Evolutionary conservation across 1,284 basidiomycete genomes (phyloP).

Genomic region (Rhodotorula glutinis): DNA sequence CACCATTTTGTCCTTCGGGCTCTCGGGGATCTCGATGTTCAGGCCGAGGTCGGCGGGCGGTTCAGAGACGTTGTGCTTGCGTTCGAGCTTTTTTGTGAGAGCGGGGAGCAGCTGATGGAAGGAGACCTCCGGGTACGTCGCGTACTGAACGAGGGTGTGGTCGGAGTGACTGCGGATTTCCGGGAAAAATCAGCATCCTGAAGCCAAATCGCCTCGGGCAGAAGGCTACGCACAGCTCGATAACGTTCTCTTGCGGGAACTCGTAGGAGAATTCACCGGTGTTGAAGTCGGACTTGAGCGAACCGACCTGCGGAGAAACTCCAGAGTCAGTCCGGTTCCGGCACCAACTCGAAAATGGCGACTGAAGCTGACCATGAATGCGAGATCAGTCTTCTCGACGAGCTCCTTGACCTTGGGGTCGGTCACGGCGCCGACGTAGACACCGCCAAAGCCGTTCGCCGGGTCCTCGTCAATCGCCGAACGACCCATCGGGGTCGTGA

Average conservation of each 20-base stretch:
- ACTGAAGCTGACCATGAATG: slow-evolving; percentile 57
- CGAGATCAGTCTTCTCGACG: slow-evolving; percentile 77
- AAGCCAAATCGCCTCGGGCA: too few relatives aligned
- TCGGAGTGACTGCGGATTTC: slow-evolving; percentile 65
- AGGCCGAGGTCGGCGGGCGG: slow-evolving; percentile 53
- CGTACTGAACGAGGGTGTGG: slow-evolving; percentile 53
- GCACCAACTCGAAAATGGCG: neutral
- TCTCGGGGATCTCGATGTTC: slow-evolving; percentile 24
- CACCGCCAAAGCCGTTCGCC: slow-evolving; percentile 76
- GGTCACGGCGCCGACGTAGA: slow-evolving; percentile 73
- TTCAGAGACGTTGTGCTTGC: slow-evolving; percentile 1
- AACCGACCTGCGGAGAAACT: slow-evolving; percentile 55
- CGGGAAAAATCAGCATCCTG: too few relatives aligned
- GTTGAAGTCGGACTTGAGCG: slow-evolving; percentile 84
- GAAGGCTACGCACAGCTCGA: slow-evolving; percentile 54
- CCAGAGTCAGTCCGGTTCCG: neutral
- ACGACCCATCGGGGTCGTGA: slow-evolving; percentile 84
- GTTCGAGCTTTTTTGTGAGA: slow-evolving; percentile 54
- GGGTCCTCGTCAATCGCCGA: slow-evolving; percentile 73
- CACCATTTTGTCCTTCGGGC: slow-evolving; percentile 32
- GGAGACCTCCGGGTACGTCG: slow-evolving; percentile 30
- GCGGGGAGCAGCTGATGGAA: slow-evolving; percentile 46
- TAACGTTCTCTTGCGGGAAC: slow-evolving; percentile 18
- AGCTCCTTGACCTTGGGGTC: slow-evolving; percentile 66
- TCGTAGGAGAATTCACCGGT: slow-evolving; percentile 55